Evolutionary conservation across 2,329 filamentous ascomycete genomes (phyloP), one percentile per base, ranked within the genome.

Genomic region (Chaetomiaceae sp.): DNA sequence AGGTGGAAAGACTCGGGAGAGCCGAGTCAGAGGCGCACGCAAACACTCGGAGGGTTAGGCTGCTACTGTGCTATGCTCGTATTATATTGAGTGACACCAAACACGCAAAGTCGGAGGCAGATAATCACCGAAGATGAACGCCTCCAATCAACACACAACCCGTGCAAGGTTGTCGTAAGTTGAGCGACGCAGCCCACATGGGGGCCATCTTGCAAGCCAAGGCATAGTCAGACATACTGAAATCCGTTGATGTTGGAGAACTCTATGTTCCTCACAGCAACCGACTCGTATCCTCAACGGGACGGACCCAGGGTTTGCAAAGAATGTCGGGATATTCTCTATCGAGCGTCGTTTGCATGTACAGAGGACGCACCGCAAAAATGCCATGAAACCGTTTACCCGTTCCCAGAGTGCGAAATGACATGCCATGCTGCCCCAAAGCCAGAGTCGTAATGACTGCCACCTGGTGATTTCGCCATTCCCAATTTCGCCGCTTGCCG

Each of bases 371-470:
- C 48, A 46, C 51, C 47, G 54, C 49, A 59, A 56, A 56, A 54
- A 58, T 49, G 46, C 52, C 50, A 38, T 37, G 37, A 54, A 57
- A 36, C 56, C 56, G 27, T 56, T 60, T 58, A n/a, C 53, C 56
- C 55, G 49, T 56, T 49, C 54, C 57, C 37, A 47, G 38, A 55
- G 51, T 47, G 38, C 48, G 52, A 58, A 61, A 51, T 55, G 57
- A 58, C 53, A 44, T 57, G 48, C 54, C 57, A 56, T 53, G 51
- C 54, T 53, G 53, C 54, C 51, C 55, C 51, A 56, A 56, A 57
- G 47, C 47, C 50, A 44, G 44, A 52, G 43, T 45, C 54, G 55
- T 57, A 6, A 51, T 50, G 47, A 50, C 56, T 34, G 11, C 36
- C 33, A 29, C 42, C 53, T 43, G 47, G 38, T 53, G 53, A 54